These are phyloP conservation scores for Penicillium psychrosexuale DNA, from an alignment of 2,329 filamentous ascomycete genomes.

Conservation along the genomic window DNA sequence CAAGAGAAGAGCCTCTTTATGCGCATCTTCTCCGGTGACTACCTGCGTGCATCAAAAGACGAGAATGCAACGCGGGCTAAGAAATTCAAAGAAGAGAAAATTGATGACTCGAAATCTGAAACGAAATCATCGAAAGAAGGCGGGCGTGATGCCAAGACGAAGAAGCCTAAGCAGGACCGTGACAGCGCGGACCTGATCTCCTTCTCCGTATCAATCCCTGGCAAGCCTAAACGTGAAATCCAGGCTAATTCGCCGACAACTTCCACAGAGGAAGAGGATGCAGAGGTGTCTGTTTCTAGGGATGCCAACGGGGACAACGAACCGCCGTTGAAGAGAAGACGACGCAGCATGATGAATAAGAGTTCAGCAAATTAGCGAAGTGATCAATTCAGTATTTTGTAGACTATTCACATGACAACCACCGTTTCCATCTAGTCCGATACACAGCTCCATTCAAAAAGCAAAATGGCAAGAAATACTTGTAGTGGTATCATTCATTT, in stretches of 20 bases:
- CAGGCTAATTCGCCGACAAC: not conserved
- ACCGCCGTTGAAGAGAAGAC: slow-evolving; percentile 36
- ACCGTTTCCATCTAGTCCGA: not conserved
- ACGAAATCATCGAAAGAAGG: slow-evolving; percentile 21
- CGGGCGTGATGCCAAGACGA: slow-evolving; percentile 6
- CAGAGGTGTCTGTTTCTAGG: slow-evolving; percentile 20
- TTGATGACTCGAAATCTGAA: slow-evolving; percentile 31
- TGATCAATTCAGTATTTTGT: not conserved
- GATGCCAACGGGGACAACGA: slow-evolving; percentile 25
- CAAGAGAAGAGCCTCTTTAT: slow-evolving; percentile 23
- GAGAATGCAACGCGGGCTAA: not conserved
- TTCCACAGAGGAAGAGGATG: slow-evolving; percentile 10
- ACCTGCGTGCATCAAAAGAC: slow-evolving; percentile 3
- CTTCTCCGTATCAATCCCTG: slow-evolving; percentile 33
- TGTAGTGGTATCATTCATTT: slow-evolving; percentile 29
- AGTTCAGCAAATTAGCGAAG: slow-evolving; percentile 6
- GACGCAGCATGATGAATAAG: slow-evolving; percentile 26
- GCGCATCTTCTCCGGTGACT: slow-evolving; percentile 28
- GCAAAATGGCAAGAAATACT: not conserved
- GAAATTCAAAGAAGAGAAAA: slow-evolving; percentile 4
- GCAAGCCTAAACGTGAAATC: slow-evolving; percentile 10
- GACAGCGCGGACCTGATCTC: slow-evolving; percentile 29
- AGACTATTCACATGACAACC: not conserved
- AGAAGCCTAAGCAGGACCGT: slow-evolving; percentile 12
- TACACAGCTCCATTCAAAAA: not conserved